phyloP scores from a whole-genome alignment of 2,329 filamentous ascomycete genomes.

The Escovopsis weberi region DNA sequence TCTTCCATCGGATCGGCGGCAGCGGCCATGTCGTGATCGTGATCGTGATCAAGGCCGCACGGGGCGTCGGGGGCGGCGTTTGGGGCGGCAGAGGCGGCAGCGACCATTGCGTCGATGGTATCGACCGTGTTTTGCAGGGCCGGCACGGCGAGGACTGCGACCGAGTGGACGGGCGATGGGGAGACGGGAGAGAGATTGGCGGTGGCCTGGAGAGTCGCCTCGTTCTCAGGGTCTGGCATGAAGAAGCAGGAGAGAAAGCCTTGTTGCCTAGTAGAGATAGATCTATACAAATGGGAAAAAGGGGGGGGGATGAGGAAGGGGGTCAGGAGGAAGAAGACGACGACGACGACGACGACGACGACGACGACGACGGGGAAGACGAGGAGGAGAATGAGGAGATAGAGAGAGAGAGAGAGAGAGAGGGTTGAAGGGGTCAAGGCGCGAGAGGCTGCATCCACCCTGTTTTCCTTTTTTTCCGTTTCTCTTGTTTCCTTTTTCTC shows the following conservation, averaged over 20 bases:
- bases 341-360: neutral
- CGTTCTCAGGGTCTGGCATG: slow-evolving; percentile 16
- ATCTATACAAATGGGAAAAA: too few species aligned
- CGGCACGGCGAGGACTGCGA: slow-evolving; percentile 32
- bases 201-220: slow-evolving; percentile 35
- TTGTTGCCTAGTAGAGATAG: too few species aligned
- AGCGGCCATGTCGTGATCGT: slow-evolving; percentile 18
- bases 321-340: slow-evolving; percentile 7
- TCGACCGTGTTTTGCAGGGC: slow-evolving; percentile 38
- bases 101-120: slow-evolving; percentile 32
- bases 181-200: slow-evolving; percentile 38
- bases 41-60: slow-evolving; percentile 6
- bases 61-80: slow-evolving; percentile 14
- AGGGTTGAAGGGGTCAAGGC: too few species aligned
- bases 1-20: slow-evolving; percentile 22
- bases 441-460: neutral
- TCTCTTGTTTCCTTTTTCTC: too few species aligned
- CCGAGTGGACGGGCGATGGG: slow-evolving; percentile 31
- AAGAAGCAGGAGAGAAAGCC: neutral
- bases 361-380: neutral
- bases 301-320: neutral
- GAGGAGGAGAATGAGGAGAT: neutral
- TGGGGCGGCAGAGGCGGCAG: slow-evolving; percentile 17
- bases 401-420: neutral
- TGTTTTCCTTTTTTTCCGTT: neutral